Evolutionary conservation across 2,329 filamentous ascomycete species (phyloP), one percentile per base, ranked within the genome.

Genomic region (Diaporthe vexans): DNA sequence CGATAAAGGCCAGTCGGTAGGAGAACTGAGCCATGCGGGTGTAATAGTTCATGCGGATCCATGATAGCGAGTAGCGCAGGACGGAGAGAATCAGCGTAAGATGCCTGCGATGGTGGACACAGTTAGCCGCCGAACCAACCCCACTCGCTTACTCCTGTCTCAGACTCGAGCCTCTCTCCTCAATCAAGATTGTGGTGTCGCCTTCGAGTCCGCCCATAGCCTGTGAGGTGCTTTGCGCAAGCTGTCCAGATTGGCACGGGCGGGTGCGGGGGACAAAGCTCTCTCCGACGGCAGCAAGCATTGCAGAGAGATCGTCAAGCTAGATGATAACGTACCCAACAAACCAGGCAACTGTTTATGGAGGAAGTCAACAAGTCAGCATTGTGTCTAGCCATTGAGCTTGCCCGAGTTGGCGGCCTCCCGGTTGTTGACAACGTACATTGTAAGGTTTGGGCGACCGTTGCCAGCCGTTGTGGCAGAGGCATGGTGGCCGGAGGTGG

Each of bases 1-100:
- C 93, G 79, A 98, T 78, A 83, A 99, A 99, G 74, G 95, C 94
- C 72, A 93, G 91, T 80, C 97, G 95, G 87, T 99, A 99, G 73
- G 93, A 93, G 84, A 97, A 92, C 78, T 91, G 89, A 63, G 96
- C 95, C 88, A 91, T 91, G 82, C 90, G 86, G 74, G 92, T 92
- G 83, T 93, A 93, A 84, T 91, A 95, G 89, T 97, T 97, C 89
- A 98, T 94, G 81, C 93, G 93, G 74, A 98, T 85, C 88, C 95
- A 97, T 65, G 95, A 97, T 76, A 98, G 84, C 77, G 88, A 86
- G 85, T 98, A 99, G 82, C 95, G 94, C 81, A 94, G 83, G 70
- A 96, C 94, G 81, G 91, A 93, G 79, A 97, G 86, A 78, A 99
- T 93, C 76, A 98, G 91, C 52, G 93, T 93, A 76, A 98, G 87